Percentiles rank a stretch among this genome's conserved stretches.
These are phyloP conservation scores for Phytophthora sp. DNA, from an alignment of 352 stramenopile genomes.

Conservation along the genomic window DNA sequence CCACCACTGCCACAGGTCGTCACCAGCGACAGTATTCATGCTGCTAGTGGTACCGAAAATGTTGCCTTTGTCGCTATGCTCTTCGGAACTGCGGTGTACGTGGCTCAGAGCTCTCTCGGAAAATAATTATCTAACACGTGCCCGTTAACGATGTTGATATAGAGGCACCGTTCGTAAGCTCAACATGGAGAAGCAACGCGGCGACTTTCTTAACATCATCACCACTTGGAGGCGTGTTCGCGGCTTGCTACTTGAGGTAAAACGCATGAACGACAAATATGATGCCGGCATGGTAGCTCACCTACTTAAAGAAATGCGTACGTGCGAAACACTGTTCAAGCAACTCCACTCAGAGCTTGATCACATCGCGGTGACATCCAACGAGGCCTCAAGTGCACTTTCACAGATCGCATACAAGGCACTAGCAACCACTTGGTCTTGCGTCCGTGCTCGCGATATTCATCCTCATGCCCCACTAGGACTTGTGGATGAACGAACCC, in stretches of 20 bases:
- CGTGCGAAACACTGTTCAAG: conserved; percentile 79
- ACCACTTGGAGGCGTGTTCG: conserved; percentile 83
- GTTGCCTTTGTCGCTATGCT: conserved; percentile 83
- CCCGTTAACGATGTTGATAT: conserved; percentile 1
- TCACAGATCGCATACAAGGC: conserved; percentile 74
- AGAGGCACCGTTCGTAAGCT: conserved; percentile 56
- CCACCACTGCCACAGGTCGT: conserved; percentile 68
- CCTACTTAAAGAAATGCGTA: conserved; percentile 84
- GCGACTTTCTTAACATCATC: conserved; percentile 66
- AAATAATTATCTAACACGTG: background rate
- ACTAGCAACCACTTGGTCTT: conserved; percentile 70
- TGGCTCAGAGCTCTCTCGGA: background rate
- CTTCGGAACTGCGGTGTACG: conserved; percentile 70
- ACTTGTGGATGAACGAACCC: conserved; percentile 69
- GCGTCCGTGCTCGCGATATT: conserved; percentile 42
- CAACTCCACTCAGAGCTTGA: conserved; percentile 73
- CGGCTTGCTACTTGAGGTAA: conserved; percentile 59
- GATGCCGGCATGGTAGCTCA: conserved; percentile 72
- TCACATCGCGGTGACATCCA: conserved; percentile 70
- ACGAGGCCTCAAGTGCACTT: conserved; percentile 70
- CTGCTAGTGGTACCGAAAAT: conserved; percentile 67
- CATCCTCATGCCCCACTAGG: conserved; percentile 39
- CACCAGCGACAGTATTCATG: conserved; percentile 76
- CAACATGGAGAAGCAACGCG: conserved; percentile 70
- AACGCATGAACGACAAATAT: conserved; percentile 79